Conservation (phyloP, 345 rosid species). For the Moricandia arvensis region DNA sequence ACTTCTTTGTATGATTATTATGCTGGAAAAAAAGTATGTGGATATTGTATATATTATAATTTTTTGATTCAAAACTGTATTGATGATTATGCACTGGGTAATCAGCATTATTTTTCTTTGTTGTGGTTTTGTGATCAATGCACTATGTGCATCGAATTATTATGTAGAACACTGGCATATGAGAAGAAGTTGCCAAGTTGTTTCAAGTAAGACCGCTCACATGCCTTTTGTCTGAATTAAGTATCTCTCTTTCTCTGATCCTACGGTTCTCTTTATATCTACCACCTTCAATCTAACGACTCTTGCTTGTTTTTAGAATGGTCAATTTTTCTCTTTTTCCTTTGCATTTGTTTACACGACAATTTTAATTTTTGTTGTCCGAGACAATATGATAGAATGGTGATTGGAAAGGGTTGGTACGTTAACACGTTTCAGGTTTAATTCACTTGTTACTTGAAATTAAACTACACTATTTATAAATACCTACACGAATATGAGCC, state of each 20-base stretch:
- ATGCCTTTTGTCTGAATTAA: slow-evolving; percentile 31
- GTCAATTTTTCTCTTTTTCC: slow-evolving; percentile 1
- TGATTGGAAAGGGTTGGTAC: no score
- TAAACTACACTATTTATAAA: no score
- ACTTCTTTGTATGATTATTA: neutral
- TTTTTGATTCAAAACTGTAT: no score
- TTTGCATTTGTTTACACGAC: neutral
- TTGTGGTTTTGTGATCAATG: slow-evolving; percentile 1
- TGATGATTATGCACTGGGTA: neutral
- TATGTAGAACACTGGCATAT: neutral
- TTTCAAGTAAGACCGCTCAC: slow-evolving; percentile 36
- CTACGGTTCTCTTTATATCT: slow-evolving; percentile 2
- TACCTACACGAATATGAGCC: no score
- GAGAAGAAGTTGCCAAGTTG: slow-evolving; percentile 28
- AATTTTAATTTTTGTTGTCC: no score
- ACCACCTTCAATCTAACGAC: slow-evolving; percentile 7
- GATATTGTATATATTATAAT: neutral
- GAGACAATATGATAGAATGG: no score
- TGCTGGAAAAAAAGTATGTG: neutral
- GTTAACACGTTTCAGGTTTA: no score
- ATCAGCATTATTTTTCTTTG: neutral
- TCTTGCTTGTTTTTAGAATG: neutral
- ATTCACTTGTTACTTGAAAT: no score
- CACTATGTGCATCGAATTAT: neutral
- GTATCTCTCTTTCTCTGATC: slow-evolving; percentile 11